Conservation (phyloP, 176 grass and related monocot genomes). For the Otatea glauca region DNA sequence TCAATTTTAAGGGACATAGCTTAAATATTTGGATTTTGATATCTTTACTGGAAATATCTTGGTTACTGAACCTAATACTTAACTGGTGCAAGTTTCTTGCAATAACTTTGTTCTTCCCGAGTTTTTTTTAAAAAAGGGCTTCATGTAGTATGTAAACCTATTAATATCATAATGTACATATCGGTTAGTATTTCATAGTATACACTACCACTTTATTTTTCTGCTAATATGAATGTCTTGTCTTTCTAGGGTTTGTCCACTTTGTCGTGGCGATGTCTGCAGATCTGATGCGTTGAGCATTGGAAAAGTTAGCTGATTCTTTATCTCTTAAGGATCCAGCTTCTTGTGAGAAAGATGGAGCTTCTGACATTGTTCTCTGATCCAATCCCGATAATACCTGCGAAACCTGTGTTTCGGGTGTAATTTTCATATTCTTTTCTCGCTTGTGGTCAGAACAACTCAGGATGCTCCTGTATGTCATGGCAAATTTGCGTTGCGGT, state of each 20-base stretch:
- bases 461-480: slow-evolving; percentile 38
- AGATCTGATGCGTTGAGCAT: slow-evolving; percentile 57
- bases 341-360: slow-evolving; percentile 38
- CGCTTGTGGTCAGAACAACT: background rate
- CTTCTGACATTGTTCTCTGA: slow-evolving; percentile 29
- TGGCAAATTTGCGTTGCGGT: slow-evolving; percentile 37
- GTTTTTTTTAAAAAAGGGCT: slow-evolving; percentile 14
- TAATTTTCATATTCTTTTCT: slow-evolving; percentile 11
- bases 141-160: background rate
- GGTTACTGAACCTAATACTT: background rate
- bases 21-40: background rate
- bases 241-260: slow-evolving; percentile 85
- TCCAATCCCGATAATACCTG: slow-evolving; percentile 1
- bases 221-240: slow-evolving; percentile 26
- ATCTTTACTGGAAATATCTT: background rate
- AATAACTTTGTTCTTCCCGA: slow-evolving; percentile 13
- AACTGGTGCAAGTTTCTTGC: background rate
- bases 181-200: background rate
- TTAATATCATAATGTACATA: background rate
- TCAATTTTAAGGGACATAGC: background rate
- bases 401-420: slow-evolving; percentile 37
- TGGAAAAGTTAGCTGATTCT: slow-evolving; percentile 63
- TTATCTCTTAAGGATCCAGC: slow-evolving; percentile 44
- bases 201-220: background rate
- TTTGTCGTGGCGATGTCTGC: slow-evolving; percentile 93